phyloP scores from a whole-genome alignment of 208 protist genomes.

The Trypanosomatidae sp. region DNA sequence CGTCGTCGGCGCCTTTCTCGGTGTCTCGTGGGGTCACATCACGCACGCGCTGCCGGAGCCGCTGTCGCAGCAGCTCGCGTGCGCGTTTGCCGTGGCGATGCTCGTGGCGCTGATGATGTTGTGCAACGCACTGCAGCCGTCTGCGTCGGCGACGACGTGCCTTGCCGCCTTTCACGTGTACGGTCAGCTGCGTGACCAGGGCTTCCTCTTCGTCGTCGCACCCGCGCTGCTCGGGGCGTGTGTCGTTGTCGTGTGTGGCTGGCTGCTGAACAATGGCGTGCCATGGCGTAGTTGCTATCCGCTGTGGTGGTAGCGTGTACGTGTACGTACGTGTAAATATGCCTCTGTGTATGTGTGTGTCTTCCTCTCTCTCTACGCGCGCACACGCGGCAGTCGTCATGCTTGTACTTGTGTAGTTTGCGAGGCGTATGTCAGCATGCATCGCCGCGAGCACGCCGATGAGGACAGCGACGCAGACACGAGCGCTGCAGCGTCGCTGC shows the following conservation, averaged over 20 bases:
- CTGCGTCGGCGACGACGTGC: slow-evolving; percentile 49
- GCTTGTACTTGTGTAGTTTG: too few species aligned
- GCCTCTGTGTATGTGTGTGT: too few species aligned
- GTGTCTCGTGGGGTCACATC: slow-evolving; percentile 37
- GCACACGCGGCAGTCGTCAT: too few species aligned
- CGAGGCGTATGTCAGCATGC: too few species aligned
- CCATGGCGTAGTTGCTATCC: slow-evolving; percentile 60
- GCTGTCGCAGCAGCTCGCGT: slow-evolving; percentile 32
- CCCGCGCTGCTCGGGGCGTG: slow-evolving; percentile 22
- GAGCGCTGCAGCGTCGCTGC: too few species aligned
- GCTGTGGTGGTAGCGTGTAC: slow-evolving; percentile 18
- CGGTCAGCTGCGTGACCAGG: slow-evolving; percentile 31
- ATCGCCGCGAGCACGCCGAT: too few species aligned
- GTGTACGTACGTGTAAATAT: too few species aligned
- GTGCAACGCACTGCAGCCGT: slow-evolving; percentile 38
- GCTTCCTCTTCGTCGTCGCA: slow-evolving; percentile 47
- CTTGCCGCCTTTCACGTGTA: slow-evolving; percentile 39
- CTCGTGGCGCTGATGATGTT: slow-evolving; percentile 31
- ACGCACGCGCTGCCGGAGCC: slow-evolving; percentile 18
- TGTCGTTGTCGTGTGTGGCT: slow-evolving; percentile 31
- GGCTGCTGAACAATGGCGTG: slow-evolving; percentile 37
- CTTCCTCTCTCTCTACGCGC: too few species aligned
- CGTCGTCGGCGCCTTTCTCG: slow-evolving; percentile 41
- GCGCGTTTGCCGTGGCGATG: slow-evolving; percentile 35
- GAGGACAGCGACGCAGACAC: too few species aligned